Base-by-base conservation (phyloP, 2,329 filamentous ascomycete genomes). In the Alternaria consortialis region DNA sequence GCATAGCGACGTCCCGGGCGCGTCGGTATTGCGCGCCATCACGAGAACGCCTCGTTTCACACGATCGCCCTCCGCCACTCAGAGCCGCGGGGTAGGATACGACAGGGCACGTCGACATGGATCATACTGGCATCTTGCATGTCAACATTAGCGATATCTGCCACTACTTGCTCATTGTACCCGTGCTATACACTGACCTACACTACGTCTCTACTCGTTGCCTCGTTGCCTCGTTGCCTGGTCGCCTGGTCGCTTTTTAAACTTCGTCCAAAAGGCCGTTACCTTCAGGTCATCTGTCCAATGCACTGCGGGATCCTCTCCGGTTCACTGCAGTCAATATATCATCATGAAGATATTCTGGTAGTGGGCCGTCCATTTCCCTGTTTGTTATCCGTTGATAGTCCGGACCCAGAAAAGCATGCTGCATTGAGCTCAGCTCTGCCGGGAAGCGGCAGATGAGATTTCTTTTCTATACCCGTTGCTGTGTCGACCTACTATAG, bases 71-170 rank as follows among this genome's bases (percentile, higher is more conserved):
- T 56, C 1, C 82, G 58, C 66, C 66, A 64, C 60, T 63, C 48
- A 64, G 37, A 58, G 43, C 31, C 46, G 46, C 56, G 59, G 54
- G 54, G 54, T 58, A 48, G 53, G 54, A 43, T 54, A 48, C 39
- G 47, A 40, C 42, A n/a, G 12, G 43, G 53, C 47, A 23, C 39
- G 46, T 54, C 42, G 39, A 8, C 42, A 61, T 61, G 62, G 59
- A 51, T 51, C 9, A 39, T 60, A 44, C 56, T 54, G 59, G 43
- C 55, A 54, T 48, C 17, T 11, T 43, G 47, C 56, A 40, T 44
- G 32, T 44, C 40, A 58, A 39, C 15, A 27, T 27, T 89, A 20
- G 17, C 53, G 12, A 36, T n/a, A 15, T 48, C 32, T 48, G 46
- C 46, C 32, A 25, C 44, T 39, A 20, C 37, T 12, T 12, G 37